phyloP scores from a whole-genome alignment of 176 grass and related monocot genomes.

The Aegilops bicornis region DNA sequence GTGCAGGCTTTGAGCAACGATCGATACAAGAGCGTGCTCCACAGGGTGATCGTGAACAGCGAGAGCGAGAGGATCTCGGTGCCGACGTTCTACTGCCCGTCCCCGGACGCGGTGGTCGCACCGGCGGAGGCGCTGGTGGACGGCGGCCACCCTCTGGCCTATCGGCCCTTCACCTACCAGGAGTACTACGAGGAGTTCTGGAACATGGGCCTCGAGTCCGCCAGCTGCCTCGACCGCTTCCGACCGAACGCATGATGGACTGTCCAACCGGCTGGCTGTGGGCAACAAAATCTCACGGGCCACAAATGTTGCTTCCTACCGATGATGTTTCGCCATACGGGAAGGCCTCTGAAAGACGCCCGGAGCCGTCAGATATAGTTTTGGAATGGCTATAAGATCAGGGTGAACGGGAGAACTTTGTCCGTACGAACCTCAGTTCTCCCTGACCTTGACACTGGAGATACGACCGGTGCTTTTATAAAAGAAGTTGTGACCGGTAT shows the following conservation, averaged over 20 bases:
- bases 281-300: not conserved
- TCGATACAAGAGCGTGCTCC: constrained; percentile 76
- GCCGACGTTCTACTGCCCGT: constrained; percentile 85
- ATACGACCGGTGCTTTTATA: not conserved
- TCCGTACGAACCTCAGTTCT: not conserved
- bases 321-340: not conserved
- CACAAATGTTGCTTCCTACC: not conserved
- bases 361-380: not conserved
- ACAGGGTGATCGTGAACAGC: constrained; percentile 79
- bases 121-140: constrained; percentile 54
- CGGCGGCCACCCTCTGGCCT: constrained; percentile 44
- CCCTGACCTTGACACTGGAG: not conserved
- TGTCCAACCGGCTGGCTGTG: too few species aligned
- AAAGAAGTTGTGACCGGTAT: too few species aligned
- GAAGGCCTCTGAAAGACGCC: too few species aligned
- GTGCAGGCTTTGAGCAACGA: constrained; percentile 77
- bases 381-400: not conserved
- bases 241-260: not conserved
- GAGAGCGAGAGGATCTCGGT: constrained; percentile 79
- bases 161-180: constrained; percentile 71
- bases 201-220: constrained; percentile 65
- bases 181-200: constrained; percentile 80
- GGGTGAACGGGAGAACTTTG: not conserved
- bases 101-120: constrained; percentile 48
- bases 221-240: constrained; percentile 80